These are phyloP conservation scores for Pseudogymnoascus pannorum DNA, from an alignment of 2,329 filamentous ascomycete genomes.

Conservation along the genomic window DNA sequence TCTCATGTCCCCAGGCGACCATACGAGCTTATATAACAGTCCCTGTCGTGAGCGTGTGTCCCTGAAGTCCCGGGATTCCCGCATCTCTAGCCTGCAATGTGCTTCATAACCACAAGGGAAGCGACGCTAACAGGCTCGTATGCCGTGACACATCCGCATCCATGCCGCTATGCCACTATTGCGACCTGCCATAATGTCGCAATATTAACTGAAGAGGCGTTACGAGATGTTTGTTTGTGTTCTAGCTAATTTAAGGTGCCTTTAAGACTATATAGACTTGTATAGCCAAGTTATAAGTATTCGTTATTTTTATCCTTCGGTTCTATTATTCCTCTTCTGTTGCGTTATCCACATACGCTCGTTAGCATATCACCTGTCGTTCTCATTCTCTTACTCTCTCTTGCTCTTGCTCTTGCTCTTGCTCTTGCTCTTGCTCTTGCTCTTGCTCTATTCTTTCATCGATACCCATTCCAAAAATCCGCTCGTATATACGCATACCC, in stretches of 20 bases:
- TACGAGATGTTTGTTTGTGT: neutral
- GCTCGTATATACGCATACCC: neutral
- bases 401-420: neutral
- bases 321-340: neutral
- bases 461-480: neutral
- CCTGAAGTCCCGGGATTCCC: neutral
- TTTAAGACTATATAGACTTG: neutral
- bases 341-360: neutral
- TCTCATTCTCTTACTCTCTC: neutral
- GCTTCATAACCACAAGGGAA: neutral
- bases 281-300: neutral
- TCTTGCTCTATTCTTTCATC: neutral
- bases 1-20: neutral
- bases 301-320: neutral
- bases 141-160: neutral
- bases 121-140: neutral
- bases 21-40: neutral
- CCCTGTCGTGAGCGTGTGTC: neutral
- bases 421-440: no score
- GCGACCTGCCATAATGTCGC: neutral
- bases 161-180: neutral
- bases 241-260: neutral
- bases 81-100: neutral
- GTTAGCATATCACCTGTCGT: neutral
- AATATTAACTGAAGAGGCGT: conserved; percentile 6